Percentiles rank a stretch among this genome's conserved stretches.
Conservation (phyloP, 1,284 basidiomycete genomes). For the Rhodotorula sp. region DNA sequence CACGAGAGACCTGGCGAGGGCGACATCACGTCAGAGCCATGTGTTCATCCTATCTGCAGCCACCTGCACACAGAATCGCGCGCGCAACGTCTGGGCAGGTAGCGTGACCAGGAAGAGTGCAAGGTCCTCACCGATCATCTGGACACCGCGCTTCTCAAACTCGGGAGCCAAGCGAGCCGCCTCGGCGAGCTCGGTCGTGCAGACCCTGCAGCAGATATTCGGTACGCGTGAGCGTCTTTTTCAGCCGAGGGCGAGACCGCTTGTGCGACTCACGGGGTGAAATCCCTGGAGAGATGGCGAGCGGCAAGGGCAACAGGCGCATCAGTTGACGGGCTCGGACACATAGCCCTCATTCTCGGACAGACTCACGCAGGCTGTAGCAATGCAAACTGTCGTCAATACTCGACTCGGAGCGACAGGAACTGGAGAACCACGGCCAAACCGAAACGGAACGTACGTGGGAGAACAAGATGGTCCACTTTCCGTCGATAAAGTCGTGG, state of each 20-base stretch:
- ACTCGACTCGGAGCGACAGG: no score
- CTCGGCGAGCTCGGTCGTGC: constrained; percentile 90
- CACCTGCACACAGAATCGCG: background rate
- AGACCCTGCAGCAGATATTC: constrained; percentile 36
- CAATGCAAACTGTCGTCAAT: background rate
- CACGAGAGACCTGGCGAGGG: constrained; percentile 89
- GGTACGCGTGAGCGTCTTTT: background rate
- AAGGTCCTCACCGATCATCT: constrained; percentile 90
- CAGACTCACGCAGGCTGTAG: constrained; percentile 6
- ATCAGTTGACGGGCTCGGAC: background rate
- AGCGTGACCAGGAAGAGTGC: constrained; percentile 4
- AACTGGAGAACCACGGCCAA: no score
- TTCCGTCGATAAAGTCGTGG: constrained; percentile 84
- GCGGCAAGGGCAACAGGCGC: no score
- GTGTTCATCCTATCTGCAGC: background rate
- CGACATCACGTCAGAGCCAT: constrained; percentile 64
- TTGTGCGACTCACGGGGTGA: constrained; percentile 45
- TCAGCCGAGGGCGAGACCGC: background rate
- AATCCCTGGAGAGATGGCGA: constrained; percentile 55
- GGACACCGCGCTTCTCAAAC: constrained; percentile 83
- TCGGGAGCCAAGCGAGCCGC: constrained; percentile 82
- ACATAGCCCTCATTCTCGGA: background rate
- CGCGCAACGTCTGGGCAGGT: no score
- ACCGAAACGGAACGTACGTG: constrained; percentile 57
- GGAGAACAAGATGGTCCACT: constrained; percentile 89